A percentile compares a stretch with the other conserved stretches of the same genome.
Evolutionary conservation across 2,329 filamentous ascomycete genomes (phyloP).

Genomic region (Apiospora malaysiana): DNA sequence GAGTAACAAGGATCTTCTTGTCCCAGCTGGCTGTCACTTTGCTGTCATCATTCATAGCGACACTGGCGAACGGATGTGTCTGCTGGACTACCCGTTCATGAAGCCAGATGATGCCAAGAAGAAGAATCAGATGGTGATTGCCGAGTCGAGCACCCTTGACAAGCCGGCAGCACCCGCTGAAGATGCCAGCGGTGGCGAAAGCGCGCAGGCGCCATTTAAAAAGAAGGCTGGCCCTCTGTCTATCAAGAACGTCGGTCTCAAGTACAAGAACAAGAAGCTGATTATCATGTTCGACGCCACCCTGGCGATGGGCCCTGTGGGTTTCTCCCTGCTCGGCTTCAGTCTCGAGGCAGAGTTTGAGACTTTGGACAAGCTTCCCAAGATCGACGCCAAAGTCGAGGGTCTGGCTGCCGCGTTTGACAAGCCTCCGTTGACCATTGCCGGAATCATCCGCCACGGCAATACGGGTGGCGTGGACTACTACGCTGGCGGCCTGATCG

Average conservation of each 20-base stretch:
- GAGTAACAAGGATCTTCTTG: background rate
- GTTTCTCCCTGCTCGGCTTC: conserved; percentile 43
- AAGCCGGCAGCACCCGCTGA: conserved; percentile 24
- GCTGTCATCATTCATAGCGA: conserved; percentile 30
- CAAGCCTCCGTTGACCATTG: conserved; percentile 42
- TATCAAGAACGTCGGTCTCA: conserved; percentile 44
- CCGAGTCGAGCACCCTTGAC: conserved; percentile 23
- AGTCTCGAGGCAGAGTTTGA: conserved; percentile 35
- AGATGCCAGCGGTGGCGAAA: conserved; percentile 21
- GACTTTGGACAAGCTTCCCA: conserved; percentile 24
- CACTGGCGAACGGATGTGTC: conserved; percentile 24
- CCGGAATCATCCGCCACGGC: conserved; percentile 41
- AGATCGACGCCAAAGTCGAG: conserved; percentile 33
- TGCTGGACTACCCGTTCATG: conserved; percentile 35
- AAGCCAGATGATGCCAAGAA: no score
- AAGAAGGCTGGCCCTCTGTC: conserved; percentile 40
- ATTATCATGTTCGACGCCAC: conserved; percentile 42
- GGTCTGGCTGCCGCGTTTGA: conserved; percentile 44
- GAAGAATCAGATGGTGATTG: no score
- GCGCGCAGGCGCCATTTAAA: conserved; percentile 33
- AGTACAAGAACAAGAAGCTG: conserved; percentile 39
- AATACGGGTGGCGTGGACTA: conserved; percentile 34
- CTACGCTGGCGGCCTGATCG: conserved; percentile 44
- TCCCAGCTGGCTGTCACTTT: conserved; percentile 35
- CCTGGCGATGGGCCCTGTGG: conserved; percentile 44